phyloP scores from a whole-genome alignment of 2,329 filamentous ascomycete genomes.

The Xylogone sp. region DNA sequence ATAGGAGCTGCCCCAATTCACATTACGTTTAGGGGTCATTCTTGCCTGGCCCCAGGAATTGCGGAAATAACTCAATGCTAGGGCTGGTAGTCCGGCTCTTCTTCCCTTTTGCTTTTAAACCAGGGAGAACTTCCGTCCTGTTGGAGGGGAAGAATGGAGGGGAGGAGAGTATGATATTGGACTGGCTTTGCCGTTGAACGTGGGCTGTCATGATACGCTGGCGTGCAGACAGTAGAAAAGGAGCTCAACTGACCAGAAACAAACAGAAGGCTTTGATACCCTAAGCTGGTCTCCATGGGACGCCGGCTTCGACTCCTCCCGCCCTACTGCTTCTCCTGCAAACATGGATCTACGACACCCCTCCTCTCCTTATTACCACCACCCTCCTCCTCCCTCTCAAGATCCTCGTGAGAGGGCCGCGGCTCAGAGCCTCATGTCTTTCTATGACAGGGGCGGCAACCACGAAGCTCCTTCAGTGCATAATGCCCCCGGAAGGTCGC shows the following conservation, averaged over 20 bases:
- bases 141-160: not conserved
- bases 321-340: not conserved
- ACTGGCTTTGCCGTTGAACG: too few relatives aligned
- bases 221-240: not conserved
- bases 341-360: not conserved
- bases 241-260: not conserved
- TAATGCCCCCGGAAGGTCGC: not conserved
- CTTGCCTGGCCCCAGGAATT: not conserved
- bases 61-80: not conserved
- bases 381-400: not conserved
- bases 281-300: not conserved
- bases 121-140: not conserved
- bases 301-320: not conserved
- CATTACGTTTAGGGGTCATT: too few relatives aligned
- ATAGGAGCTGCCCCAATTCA: too few relatives aligned
- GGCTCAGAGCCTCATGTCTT: not conserved
- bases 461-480: not conserved
- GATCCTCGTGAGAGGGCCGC: not conserved
- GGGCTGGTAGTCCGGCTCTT: too few relatives aligned
- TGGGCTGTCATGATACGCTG: not conserved
- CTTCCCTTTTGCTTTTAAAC: not conserved
- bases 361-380: not conserved
- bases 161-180: too few relatives aligned
- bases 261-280: not conserved
- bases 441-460: not conserved